Base-by-base conservation (phyloP, 1,139 yeast genomes). In the Citeromyces siamensis region DNA sequence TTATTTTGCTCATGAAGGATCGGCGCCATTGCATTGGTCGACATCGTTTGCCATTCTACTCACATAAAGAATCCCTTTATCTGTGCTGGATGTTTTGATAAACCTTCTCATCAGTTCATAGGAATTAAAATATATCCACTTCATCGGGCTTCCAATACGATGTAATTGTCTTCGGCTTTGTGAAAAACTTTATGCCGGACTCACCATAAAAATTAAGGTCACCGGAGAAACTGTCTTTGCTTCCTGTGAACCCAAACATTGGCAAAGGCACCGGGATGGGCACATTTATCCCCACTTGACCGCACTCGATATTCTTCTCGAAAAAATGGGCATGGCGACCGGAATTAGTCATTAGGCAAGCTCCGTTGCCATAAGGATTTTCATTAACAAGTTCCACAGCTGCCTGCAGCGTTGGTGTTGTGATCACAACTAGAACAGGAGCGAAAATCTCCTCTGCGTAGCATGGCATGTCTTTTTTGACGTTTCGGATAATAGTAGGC, bases 241-340 rank as follows among this genome's bases (percentile, higher is more conserved):
- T 75, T 26, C 90, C 90, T 19, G 88, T 80, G 62, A 80, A 80
- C 5, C 85, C 76, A 55, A 80, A 80, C 83, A 79, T 76, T 43
- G 90, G 88, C 52, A 80, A 62, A 41, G 88, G 88, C 16, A 80
- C 90, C n/a, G 88, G 90, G 45, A 80, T 80, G 19, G 90, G 88
- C 35, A 80, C 85, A 48, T 80, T 80, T 49, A 80, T 68, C 42
- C 90, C 90, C 40, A 80, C 82, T 58, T 80, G 88, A 19, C 90
- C 90, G 41, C 79, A 75, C 42, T 77, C 82, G 42, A 79, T 72
- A 47, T 74, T 69, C 60, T 72, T 75, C 52, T 71, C 76, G 64
- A 79, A 80, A 53, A 73, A 73, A 59, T 77, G 79, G 2, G 83
- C 80, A 17, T 74, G 64, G 18, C 81, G 64, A 13, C 90, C 90